Evolutionary conservation across 441 rosid species (phyloP), one percentile per base, ranked within the genome.

Genomic region (Hura crepitans): DNA sequence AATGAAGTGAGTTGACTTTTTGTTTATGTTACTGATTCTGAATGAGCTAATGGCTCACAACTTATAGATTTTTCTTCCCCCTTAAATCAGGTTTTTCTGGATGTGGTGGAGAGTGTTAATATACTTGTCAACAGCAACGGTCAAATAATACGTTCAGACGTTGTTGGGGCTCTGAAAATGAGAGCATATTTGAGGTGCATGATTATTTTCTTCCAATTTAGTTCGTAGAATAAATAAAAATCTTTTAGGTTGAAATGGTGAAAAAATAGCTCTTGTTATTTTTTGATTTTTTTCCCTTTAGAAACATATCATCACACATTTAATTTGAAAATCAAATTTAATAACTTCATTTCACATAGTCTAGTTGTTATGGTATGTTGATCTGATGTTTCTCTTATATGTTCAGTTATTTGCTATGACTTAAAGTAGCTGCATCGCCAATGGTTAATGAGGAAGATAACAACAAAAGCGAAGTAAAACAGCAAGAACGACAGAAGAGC

Each of bases 61-160:
- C 39, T 45, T 65, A 65, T 28, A 37, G 28, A 69, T 46, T 37
- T 9, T 70, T 58, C 54, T 46, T 17, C 56, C 42, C 66, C 75
- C 57, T 72, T 72, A 50, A 73, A 81, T 65, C 81, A 94, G 97
- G 97, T 90, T 62, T 94, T 94, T 81, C 82, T 94, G 83, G 99
- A 94, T 72, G 97, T 89, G 23, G 90, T 94, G 63, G 99, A 94
- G 85, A 92, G 91, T 80, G 93, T 94, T 65, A 92, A 94, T 82
- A 89, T 94, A 75, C 92, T 94, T 77, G 97, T 94, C 78, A 92
- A 95, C 83, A 90, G 94, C 85, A 92, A 92, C 55, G 99, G 97
- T 57, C 97, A 94, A 72, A 87, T 94, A 65, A 87, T 92, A 72
- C 82, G 97, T 75, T 92, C 97, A 20, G 97, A 94, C 79, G 97